Evolutionary conservation across 2,329 filamentous ascomycete species (phyloP), one percentile per base, ranked within the genome.

Genomic region (Sordariomycetes sp.): DNA sequence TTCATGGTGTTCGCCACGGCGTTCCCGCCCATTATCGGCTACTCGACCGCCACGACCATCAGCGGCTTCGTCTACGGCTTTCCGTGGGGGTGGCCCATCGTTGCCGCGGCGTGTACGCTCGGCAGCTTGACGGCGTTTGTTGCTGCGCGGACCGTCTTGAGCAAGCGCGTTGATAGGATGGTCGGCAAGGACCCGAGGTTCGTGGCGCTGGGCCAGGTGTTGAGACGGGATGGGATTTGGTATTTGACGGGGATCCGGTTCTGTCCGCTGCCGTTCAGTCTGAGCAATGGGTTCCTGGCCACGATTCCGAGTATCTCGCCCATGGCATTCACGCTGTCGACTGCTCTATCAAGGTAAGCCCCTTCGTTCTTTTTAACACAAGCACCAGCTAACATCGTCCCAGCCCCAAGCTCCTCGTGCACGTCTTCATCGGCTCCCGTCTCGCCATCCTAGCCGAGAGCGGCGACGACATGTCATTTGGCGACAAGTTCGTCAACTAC

Each of bases 221-320:
- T 98, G 41, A 86, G 94, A 43, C 80, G 85, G 50, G 92, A 98
- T 50, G 92, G 92, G 1, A 59, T 98, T 33, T 83, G 86, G 48
- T 78, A 96, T 35, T 70, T 98, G 30, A 80, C 86, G 42, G 93
- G 92, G 72, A 92, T 98, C 46, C 76, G 92, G 20, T 72, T 96
- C 43, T 96, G 90, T 50, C 92, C 92, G 3, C 56, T 98, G 39
- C 92, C 92, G 11, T 98, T 94, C 56, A 92, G 84, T 34, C 66
- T 96, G 45, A 88, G 84, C 52, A 98, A 98, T 53, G 92, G 87
- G 33, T 94, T 94, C 40, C 75, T 98, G 36, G 86, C 86, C 20
- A 96, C 92, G 2, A 88, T 98, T 41, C 88, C 88, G 3, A 94
- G 83, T 21, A 85, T 98, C 21, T 72, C 79, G 17, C 83, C 84